A percentile compares a stretch with the other conserved stretches of the same genome.
These are phyloP conservation scores for Puccinia coronata DNA, from an alignment of 1,284 basidiomycete species.

Conservation along the genomic window DNA sequence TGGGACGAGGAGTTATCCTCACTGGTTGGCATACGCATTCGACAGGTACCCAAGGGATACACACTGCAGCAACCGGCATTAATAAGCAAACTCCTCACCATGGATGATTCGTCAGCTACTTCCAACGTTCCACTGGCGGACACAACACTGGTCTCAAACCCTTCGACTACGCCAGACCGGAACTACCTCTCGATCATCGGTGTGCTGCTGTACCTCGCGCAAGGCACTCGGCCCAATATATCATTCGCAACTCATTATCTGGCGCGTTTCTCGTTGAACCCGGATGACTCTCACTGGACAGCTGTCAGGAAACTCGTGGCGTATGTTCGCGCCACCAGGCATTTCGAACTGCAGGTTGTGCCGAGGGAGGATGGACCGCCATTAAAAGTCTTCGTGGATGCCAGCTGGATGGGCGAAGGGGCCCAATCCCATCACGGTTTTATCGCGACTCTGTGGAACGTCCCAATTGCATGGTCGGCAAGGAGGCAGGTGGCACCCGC, in stretches of 20 bases:
- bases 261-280: neutral
- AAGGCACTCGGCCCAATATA: slow-evolving; percentile 1
- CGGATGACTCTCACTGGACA: neutral
- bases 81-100: neutral
- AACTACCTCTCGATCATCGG: neutral
- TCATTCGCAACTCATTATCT: neutral
- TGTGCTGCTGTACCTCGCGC: neutral
- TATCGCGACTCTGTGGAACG: neutral
- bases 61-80: neutral
- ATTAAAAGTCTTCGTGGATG: neutral
- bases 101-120: neutral
- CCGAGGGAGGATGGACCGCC: neutral
- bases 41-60: neutral
- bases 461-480: neutral
- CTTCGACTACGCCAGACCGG: neutral
- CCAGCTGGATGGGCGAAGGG: neutral
- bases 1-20: neutral
- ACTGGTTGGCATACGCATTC: neutral
- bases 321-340: neutral
- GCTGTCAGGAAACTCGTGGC: neutral
- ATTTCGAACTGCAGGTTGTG: neutral
- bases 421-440: neutral
- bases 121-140: neutral
- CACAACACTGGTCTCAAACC: neutral
- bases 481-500: neutral